Evolutionary conservation across 2,329 filamentous ascomycete species (phyloP), one percentile per base, ranked within the genome.

Genomic region (Zymoseptoria brevis): DNA sequence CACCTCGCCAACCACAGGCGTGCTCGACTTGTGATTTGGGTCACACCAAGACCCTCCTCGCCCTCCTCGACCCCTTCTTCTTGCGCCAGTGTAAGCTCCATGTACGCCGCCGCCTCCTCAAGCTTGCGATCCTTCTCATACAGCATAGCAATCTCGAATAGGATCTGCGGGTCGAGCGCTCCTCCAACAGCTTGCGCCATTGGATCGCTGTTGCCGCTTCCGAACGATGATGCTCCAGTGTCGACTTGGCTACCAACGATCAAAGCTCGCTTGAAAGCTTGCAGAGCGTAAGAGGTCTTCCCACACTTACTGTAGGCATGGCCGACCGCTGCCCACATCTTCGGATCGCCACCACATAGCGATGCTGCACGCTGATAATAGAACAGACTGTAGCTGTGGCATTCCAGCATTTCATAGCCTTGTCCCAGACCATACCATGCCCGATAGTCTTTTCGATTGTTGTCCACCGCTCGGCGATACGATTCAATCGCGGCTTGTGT

Each of bases 291-390:
- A n/a, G 86, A 82, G 55, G 90, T 80, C 57, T 92, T 86, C 56
- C 87, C 87, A 81, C 96, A 95, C 72, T 92, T 93, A 62, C 93
- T 88, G 64, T 96, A 86, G 72, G 93, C 96, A 35, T 89, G 89
- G 8, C 90, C 94, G 4, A 99, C 91, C 0, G 94, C 94, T 78
- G 94, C 88, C 94, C 94, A 99, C 89, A 99, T 96, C 75, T 97
- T 97, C 0, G 92, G 90, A 67, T 99, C 94, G 81, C 93, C 96
- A 0, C 93, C 91, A n/a, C 92, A 85, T 1, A 99, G 79, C 0
- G 91, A 90, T 0, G 93, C 93, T 0, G 94, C 94, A 58, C 94
- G 90, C 71, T 97, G 95, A 77, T 96, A 96, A 75, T 99, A 99
- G 83, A 94, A 97, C 0, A 99, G 77, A 0, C 93, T 92, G 73